Conservation (phyloP, 495 filamentous ascomycete genomes). For the Talaromyces borbonicus region DNA sequence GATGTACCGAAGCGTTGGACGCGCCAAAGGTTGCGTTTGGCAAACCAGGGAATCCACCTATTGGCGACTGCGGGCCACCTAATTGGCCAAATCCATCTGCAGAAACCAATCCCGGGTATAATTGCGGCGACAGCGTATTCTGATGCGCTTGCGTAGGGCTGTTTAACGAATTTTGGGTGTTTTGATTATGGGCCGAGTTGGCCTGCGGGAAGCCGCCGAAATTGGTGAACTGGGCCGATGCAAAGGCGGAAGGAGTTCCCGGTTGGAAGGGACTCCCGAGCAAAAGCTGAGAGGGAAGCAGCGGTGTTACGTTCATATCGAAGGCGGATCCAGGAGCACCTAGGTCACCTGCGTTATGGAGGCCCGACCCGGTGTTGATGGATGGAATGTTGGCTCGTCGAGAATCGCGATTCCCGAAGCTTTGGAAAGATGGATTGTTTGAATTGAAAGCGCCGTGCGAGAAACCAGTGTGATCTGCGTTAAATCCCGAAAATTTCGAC, state of each 20-base stretch:
- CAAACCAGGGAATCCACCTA: conserved; percentile 56
- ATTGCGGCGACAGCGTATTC: conserved; percentile 54
- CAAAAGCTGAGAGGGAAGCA: conserved; percentile 87
- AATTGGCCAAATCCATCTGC: conserved; percentile 64
- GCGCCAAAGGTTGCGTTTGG: conserved; percentile 47
- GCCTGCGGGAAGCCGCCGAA: conserved; percentile 66
- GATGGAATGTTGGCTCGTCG: conserved; percentile 79
- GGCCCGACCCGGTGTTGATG: conserved; percentile 69
- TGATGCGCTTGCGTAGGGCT: conserved; percentile 57
- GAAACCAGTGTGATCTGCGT: conserved; percentile 72
- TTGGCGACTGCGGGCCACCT: conserved; percentile 79
- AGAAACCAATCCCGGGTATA: conserved; percentile 70
- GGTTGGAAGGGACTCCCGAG: conserved; percentile 96
- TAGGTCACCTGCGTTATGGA: conserved; percentile 60
- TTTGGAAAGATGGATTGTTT: conserved; percentile 55
- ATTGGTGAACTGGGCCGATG: conserved; percentile 82
- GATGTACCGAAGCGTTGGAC: conserved; percentile 58
- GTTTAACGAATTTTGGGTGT: conserved; percentile 43
- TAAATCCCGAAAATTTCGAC: conserved; percentile 59
- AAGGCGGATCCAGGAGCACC: conserved; percentile 78
- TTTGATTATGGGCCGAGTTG: conserved; percentile 50
- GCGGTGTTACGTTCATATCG: conserved; percentile 96
- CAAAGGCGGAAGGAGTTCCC: conserved; percentile 80
- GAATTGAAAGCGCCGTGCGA: conserved; percentile 83
- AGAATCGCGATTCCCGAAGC: conserved; percentile 74